Evolutionary conservation across 1,284 basidiomycete species (phyloP), one percentile per base, ranked within the genome.

Genomic region (Gymnopus androsaceus): DNA sequence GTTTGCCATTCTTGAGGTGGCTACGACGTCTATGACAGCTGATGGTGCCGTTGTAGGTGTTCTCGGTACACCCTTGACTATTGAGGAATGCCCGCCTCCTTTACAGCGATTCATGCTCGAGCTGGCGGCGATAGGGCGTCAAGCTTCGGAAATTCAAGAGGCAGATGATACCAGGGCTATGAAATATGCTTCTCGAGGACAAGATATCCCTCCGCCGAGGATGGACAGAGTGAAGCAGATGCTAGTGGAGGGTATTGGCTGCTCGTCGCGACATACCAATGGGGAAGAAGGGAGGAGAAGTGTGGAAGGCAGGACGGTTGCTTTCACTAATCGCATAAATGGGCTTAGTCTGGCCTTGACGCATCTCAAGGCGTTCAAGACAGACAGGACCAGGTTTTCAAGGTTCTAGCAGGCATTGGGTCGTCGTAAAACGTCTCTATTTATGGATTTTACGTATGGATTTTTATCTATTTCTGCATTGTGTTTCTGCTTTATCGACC

Each of bases 281-380:
- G 61, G 60, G 25, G 67, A 65, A 30, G 64, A 68, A n/a, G 69
- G 66, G 1, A 65, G 77, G 47, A 69, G 77, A 55, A 87, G 85
- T 65, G 67, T 84, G 6, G 77, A 87, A 64, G 83, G 84, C 3
- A 69, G 81, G 15, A 81, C 83, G 9, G 80, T 90, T 45, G 74
- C 81, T 49, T 86, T 93, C 66, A 79, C 85, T 36, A 92, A 92
- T 66, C 70, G 85, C 58, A 81, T 92, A 41, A 92, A 90, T 67
- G 79, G 76, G 19, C 76, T 92, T 4, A 85, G 87, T 59, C 63
- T 92, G 55, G 77, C 76, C 0, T 82, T 92, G 80, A 88, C 84
- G 47, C 75, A 74, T 65, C 68, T 93, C 58, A 77, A 75, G 58
- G 81, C 85, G 45, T 93, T 93, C 66, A 80, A 61, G 87, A 91